Base-by-base conservation (phyloP, 2,329 filamentous ascomycete species). In the Fusarium algeriense region DNA sequence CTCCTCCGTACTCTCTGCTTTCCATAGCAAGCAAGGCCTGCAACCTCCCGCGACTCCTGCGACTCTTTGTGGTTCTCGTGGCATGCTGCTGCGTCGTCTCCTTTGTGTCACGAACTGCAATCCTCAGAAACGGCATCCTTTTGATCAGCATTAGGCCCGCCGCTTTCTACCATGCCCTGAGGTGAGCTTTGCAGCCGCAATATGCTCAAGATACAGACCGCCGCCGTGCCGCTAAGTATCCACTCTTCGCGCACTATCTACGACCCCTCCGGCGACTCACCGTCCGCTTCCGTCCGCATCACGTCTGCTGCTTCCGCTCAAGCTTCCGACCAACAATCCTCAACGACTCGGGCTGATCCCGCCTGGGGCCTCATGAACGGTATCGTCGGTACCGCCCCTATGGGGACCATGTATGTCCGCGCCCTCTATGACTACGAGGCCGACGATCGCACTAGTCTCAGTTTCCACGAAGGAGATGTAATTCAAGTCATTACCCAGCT, bases 401-500 rank as follows among this genome's bases (percentile, higher is more conserved):
- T 85, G 67, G 88, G 89, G 80, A 89, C 91, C 78, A 91, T 98
- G 86, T 98, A 96, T 80, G 96, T 99, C 78, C 92, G 94, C 78
- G 96, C 96, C 49, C 88, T 98, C 71, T 99, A 98, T 86, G 94
- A 98, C 85, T 99, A 98, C 85, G 94, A 98, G 79, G 94, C 96
- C 78, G 95, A 99, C 83, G 96, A 99, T 83, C 91, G 94, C 77
- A 98, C 95, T 50, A 98, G 95, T 84, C 85, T 99, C 80, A 98
- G 95, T 83, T 99, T 99, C 82, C 93, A 94, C 77, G 93, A 97
- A 81, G 96, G 96, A 78, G 96, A 99, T 83, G 91, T 98, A 74
- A 99, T 99, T 77, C 95, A 98, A 83, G 96, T 99, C 76, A 95
- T 99, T 77, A 99, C 96, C 57, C 95, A 98, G 83, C 87, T 98